Conservation (phyloP, 2,329 filamentous ascomycete genomes). For the Fusarium devonianum region DNA sequence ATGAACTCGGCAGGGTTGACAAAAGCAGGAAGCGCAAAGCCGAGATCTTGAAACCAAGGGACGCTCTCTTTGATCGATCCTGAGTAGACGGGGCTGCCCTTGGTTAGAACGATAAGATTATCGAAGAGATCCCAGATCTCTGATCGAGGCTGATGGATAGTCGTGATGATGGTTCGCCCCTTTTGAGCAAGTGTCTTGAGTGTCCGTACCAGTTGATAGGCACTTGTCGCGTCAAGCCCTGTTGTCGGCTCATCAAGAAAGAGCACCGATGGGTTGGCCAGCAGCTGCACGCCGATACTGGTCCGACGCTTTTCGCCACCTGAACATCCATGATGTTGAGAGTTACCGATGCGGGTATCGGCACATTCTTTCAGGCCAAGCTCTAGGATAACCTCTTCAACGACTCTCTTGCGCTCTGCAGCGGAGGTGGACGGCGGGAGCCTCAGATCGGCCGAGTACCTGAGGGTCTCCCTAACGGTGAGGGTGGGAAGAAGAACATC, state of each 20-base stretch:
- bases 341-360: constrained; percentile 75
- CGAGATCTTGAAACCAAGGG: constrained; percentile 68
- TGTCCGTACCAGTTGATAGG: constrained; percentile 75
- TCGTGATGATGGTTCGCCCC: constrained; percentile 75
- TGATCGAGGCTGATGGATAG: constrained; percentile 79
- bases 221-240: constrained; percentile 78
- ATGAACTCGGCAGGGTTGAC: constrained; percentile 81
- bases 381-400: constrained; percentile 80
- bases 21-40: constrained; percentile 70
- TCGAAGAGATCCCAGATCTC: constrained; percentile 84
- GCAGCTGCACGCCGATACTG: constrained; percentile 78
- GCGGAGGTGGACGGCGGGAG: constrained; percentile 68
- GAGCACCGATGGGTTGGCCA: constrained; percentile 79
- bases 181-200: constrained; percentile 72
- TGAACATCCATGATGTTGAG: constrained; percentile 76
- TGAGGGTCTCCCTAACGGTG: constrained; percentile 77
- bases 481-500: constrained; percentile 76
- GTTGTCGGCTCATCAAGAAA: constrained; percentile 84
- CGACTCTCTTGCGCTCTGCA: constrained; percentile 66
- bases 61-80: constrained; percentile 66
- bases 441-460: constrained; percentile 75
- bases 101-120: constrained; percentile 71
- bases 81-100: constrained; percentile 72
- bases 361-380: constrained; percentile 80
- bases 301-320: constrained; percentile 80